These are phyloP conservation scores for Petunia hybrid DNA, from an alignment of 305 asterid genomes.

Conservation along the genomic window DNA sequence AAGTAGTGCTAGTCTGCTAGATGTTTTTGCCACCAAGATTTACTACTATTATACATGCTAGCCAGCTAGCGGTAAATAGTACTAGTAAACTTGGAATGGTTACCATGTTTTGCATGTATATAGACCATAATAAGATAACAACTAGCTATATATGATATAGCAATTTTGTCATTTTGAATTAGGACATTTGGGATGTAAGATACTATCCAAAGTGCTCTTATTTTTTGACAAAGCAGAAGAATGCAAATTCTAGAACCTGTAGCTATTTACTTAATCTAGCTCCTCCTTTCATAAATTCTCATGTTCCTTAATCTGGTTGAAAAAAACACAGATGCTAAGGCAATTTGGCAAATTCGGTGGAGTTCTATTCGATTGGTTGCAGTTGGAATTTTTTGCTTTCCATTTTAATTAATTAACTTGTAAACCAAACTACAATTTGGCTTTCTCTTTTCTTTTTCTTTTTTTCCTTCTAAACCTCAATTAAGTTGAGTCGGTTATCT, in stretches of 20 bases:
- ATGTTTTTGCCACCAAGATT: not conserved
- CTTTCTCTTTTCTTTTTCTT: no score
- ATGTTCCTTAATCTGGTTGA: not conserved
- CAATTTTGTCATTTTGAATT: conserved; percentile 8
- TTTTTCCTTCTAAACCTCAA: no score
- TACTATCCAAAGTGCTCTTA: not conserved
- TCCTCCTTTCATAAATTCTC: not conserved
- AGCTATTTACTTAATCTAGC: not conserved
- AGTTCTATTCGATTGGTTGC: no score
- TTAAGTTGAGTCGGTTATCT: no score
- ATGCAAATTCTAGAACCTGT: not conserved
- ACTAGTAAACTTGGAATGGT: conserved; percentile 1
- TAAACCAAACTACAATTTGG: no score
- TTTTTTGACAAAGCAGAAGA: not conserved
- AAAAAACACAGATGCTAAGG: no score
- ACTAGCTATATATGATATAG: not conserved
- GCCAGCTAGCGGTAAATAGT: not conserved
- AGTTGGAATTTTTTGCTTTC: no score
- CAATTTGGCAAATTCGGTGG: no score
- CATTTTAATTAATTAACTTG: no score
- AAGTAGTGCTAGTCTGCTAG: conserved; percentile 28
- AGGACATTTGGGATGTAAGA: conserved; percentile 17
- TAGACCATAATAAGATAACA: not conserved
- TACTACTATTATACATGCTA: not conserved
- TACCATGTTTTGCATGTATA: not conserved